Percentiles rank a stretch among this genome's conserved stretches.
Evolutionary conservation across 2,329 filamentous ascomycete species (phyloP).

Genomic region (Colletotrichum gloeosporioides): DNA sequence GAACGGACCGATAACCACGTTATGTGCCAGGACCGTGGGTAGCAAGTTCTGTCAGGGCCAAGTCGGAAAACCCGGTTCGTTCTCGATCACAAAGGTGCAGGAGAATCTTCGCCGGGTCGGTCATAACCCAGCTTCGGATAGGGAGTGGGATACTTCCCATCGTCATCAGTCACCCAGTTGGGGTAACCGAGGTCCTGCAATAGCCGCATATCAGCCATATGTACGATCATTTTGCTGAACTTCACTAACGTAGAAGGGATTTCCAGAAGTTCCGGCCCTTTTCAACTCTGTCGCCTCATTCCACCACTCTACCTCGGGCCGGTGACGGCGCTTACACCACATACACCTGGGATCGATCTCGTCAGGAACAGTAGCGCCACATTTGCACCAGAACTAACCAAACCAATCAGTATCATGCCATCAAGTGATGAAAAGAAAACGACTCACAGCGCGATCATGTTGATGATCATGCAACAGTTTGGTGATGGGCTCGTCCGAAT

Average conservation of each 20-base stretch:
- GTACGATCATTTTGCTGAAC: too few relatives aligned
- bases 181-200: neutral
- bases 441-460: neutral
- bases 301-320: slow-evolving; percentile 9
- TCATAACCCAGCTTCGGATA: slow-evolving; percentile 5
- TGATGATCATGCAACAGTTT: neutral
- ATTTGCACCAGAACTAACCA: slow-evolving; percentile 16
- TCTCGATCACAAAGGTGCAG: neutral
- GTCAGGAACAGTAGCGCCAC: neutral
- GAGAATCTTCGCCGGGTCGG: neutral
- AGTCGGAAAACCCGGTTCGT: neutral
- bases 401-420: neutral
- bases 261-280: neutral
- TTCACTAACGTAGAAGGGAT: neutral
- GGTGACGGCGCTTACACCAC: slow-evolving; percentile 19
- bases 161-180: neutral
- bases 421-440: neutral
- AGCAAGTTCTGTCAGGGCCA: neutral
- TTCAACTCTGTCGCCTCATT: neutral
- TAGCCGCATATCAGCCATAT: neutral
- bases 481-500: neutral
- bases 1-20: neutral
- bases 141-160: neutral
- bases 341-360: slow-evolving; percentile 8
- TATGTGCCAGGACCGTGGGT: neutral